Evolutionary conservation across 2,329 filamentous ascomycete genomes (phyloP), one percentile per base, ranked within the genome.

Genomic region (Pseudogymnoascus sp.): DNA sequence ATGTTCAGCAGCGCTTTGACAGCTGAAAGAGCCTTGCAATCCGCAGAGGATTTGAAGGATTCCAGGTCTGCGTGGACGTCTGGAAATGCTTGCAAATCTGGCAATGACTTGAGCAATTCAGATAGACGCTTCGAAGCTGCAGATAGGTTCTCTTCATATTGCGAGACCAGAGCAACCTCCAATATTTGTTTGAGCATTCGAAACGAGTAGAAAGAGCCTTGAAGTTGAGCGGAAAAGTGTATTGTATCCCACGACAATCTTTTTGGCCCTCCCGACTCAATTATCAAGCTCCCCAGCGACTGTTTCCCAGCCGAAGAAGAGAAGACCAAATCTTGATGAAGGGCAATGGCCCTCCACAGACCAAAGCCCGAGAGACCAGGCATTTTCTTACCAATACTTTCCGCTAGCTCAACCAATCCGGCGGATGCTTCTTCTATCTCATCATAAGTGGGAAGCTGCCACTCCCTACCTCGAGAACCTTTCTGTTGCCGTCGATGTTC

Each of bases 171-270:
- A 16, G 23, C 45, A 35, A 73, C 40, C n/a, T n/a, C 55, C 16
- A 65, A 49, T 5, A 73, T 67, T 45, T 74, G 72, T 43, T 69
- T 68, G 7, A 74, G 64, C 14, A 74, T 70, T 25, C 72, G 69
- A 52, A 72, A 70, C 7, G 72, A 73, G 62, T 74, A 73, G 37
- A 66, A 68, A 2, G 70, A 71, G 14, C 68, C 70, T 60, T 73
- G 69, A 16, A 73, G 61, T 58, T 73, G 70, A 49, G 70, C 69
- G 12, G 68, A 64, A 25, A 71, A 67, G 25, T 74, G 72, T 28
- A 74, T 62, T 7, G 67, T 60, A 40, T 73, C 71, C 72, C 72
- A 74, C n/a, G 61, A 66, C 28, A 70, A 65, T 23, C 63, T 61
- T 66, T 60, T 9, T 45, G 52, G 16, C 5, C 43, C 37, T 45